Base-by-base conservation (phyloP, 768 basidiomycete species). In the Boletus tomentosulus region DNA sequence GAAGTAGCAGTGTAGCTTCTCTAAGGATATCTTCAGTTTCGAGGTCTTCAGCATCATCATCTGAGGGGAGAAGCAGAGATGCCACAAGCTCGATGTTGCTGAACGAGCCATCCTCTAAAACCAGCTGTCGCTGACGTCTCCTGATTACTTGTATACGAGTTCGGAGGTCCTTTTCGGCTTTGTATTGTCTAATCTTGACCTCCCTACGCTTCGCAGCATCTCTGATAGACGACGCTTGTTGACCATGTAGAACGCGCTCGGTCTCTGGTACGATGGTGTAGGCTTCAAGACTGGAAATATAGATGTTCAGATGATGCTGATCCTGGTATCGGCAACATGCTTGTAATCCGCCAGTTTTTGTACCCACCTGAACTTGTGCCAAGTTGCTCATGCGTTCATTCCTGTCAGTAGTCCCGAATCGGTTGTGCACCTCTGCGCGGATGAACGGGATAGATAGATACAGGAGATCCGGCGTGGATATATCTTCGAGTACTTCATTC, bases 161-260 rank as follows among this genome's bases (percentile, higher is more conserved):
- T 50, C 83, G 80, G 28, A 98, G 71, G 34, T 89, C 87, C 69
- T 90, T 95, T 71, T 96, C 93, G 53, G 82, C 80, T 69, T 86
- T 85, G 69, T 84, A 98, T 66, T 95, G 94, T 56, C 82, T 85
- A 58, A 99, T 97, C 75, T 97, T 99, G 33, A 86, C 68, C 59
- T 96, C 93, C 60, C 97, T 74, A 52, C 87, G 78, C 64, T 79
- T 82, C 1, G 82, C 79, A 19, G 86, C 80, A 67, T 98, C 88
- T 10, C 63, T 69, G 46, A 85, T 69, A n/a, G 73, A 61, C 9
- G 76, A 74, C 10, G 78, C 58, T 49, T 75, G 77, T 45, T 76
- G 76, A 42, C 71, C 73, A 59, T 85, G 80, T 11, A 92, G 64
- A 12, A 68, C 70, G 44, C 79, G 78, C 60, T 91, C 86, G 3